phyloP scores from a whole-genome alignment of 2,329 filamentous ascomycete species.

The Simplicillium sp. region DNA sequence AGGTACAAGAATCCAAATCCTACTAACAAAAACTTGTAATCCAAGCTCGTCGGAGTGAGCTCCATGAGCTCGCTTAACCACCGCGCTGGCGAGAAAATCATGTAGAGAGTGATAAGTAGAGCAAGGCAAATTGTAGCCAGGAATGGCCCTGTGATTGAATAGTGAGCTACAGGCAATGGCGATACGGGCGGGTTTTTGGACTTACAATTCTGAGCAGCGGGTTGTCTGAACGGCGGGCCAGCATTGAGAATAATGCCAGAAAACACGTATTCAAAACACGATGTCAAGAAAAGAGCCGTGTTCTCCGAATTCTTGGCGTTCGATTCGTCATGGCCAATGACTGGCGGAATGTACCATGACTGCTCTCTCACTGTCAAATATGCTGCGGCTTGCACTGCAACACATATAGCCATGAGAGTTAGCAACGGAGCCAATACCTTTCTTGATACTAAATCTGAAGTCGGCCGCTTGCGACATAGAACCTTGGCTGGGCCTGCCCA shows the following conservation, averaged over 20 bases:
- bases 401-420: slow-evolving; percentile 76
- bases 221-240: slow-evolving; percentile 81
- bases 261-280: slow-evolving; percentile 91
- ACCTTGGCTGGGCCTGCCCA: slow-evolving; percentile 80
- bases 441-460: slow-evolving; percentile 80
- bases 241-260: slow-evolving; percentile 83
- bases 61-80: slow-evolving; percentile 74
- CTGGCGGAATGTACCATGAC: slow-evolving; percentile 78
- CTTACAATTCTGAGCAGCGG: slow-evolving; percentile 70
- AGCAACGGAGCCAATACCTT: slow-evolving; percentile 87
- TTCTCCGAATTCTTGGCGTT: slow-evolving; percentile 92
- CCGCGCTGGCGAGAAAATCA: slow-evolving; percentile 65
- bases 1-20: slow-evolving; percentile 62
- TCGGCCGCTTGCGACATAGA: slow-evolving; percentile 77
- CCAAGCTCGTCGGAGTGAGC: slow-evolving; percentile 63
- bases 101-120: slow-evolving; percentile 61
- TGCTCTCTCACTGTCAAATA: slow-evolving; percentile 70
- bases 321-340: slow-evolving; percentile 65
- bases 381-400: slow-evolving; percentile 64
- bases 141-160: slow-evolving; percentile 58
- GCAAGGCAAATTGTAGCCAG: slow-evolving; percentile 64
- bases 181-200: slow-evolving; percentile 7
- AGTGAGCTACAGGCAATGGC: background rate
- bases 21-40: slow-evolving; percentile 67
- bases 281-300: slow-evolving; percentile 79